phyloP scores from a whole-genome alignment of 2,329 filamentous ascomycete genomes.

The Spiromastix sp. region DNA sequence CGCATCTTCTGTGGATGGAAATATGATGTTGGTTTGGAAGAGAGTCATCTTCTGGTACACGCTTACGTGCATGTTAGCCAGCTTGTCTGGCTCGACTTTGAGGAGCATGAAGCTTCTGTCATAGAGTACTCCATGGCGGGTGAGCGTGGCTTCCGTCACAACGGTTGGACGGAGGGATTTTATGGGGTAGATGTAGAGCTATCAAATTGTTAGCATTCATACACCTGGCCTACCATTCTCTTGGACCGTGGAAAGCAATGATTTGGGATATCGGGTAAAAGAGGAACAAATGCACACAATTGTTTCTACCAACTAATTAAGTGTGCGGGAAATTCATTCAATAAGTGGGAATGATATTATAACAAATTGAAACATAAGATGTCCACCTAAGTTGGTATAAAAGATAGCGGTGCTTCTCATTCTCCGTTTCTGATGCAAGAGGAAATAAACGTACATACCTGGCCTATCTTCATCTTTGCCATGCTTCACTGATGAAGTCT shows the following conservation, averaged over 20 bases:
- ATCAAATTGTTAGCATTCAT: not conserved
- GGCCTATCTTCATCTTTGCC: slow-evolving; percentile 22
- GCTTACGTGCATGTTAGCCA: slow-evolving; percentile 49
- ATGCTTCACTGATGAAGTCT: slow-evolving; percentile 2
- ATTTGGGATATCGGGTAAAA: slow-evolving; percentile 1
- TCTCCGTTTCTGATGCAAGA: too few species aligned
- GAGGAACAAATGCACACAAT: not conserved
- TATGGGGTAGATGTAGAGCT: slow-evolving; percentile 65
- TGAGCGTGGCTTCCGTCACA: slow-evolving; percentile 44
- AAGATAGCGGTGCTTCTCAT: too few species aligned
- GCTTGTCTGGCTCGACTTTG: slow-evolving; percentile 31
- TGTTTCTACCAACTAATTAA: too few species aligned
- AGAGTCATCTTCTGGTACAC: slow-evolving; percentile 50
- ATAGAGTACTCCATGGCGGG: slow-evolving; percentile 51
- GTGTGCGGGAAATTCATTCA: not conserved
- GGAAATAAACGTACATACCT: slow-evolving; percentile 15
- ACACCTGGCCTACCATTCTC: too few species aligned
- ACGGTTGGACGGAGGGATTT: slow-evolving; percentile 58
- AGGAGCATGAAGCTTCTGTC: slow-evolving; percentile 65
- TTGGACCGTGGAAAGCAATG: too few species aligned
- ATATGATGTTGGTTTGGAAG: slow-evolving; percentile 49
- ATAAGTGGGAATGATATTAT: not conserved
- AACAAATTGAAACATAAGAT: too few species aligned
- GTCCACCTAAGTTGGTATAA: too few species aligned
- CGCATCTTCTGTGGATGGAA: slow-evolving; percentile 12